phyloP scores from a whole-genome alignment of 352 stramenopile genomes.

The Phytopythium boreale region DNA sequence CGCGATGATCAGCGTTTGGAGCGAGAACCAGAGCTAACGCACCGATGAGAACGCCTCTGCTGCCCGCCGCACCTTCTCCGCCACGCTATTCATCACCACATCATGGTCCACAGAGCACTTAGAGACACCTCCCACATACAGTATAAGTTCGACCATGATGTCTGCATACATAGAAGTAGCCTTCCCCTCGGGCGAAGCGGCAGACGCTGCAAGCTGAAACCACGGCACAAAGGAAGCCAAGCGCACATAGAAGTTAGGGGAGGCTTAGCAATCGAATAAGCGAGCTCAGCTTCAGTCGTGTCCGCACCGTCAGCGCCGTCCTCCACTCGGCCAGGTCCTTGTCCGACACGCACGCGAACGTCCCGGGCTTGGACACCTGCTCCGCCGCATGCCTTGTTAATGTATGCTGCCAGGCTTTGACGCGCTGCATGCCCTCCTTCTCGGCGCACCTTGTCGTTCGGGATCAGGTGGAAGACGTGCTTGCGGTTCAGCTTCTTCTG shows the following conservation, averaged over 20 bases:
- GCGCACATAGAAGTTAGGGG: background rate
- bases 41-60: constrained; percentile 52
- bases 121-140: background rate
- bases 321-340: constrained; percentile 62
- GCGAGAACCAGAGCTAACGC: background rate
- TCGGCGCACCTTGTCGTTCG: constrained; percentile 41
- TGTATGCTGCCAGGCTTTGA: background rate
- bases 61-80: constrained; percentile 51
- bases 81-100: constrained; percentile 18
- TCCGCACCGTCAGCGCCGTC: constrained; percentile 42
- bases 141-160: background rate
- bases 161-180: background rate
- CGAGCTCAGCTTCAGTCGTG: too few relatives aligned
- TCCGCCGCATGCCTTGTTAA: background rate
- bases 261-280: background rate
- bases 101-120: background rate
- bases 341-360: constrained; percentile 60
- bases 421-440: background rate
- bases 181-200: background rate
- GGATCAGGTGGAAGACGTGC: constrained; percentile 57
- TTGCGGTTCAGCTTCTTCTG: constrained; percentile 64
- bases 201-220: background rate
- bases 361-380: constrained; percentile 41
- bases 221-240: background rate
- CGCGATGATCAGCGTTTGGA: background rate